A percentile compares a stretch with the other conserved stretches of the same genome.
These are phyloP conservation scores for Vanrija pseudolonga DNA, from an alignment of 1,284 basidiomycete genomes.

Conservation along the genomic window DNA sequence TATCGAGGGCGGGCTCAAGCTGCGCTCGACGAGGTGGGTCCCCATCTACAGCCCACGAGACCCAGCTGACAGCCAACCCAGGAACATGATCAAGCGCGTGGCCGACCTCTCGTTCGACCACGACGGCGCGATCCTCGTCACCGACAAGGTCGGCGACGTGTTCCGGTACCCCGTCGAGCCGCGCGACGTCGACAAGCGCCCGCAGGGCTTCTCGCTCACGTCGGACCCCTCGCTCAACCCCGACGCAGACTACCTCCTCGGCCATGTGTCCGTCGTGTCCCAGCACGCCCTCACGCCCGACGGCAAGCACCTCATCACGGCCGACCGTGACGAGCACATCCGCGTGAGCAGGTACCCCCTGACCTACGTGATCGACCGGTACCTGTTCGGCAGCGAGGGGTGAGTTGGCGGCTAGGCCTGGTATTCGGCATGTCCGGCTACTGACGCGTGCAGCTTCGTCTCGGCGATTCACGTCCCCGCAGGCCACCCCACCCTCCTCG, in stretches of 20 bases:
- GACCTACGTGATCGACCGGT: constrained; percentile 76
- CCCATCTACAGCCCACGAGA: background rate
- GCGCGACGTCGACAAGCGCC: constrained; percentile 53
- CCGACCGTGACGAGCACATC: constrained; percentile 89
- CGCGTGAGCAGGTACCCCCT: constrained; percentile 83
- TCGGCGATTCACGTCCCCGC: constrained; percentile 69
- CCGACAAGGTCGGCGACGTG: constrained; percentile 46
- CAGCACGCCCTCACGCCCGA: constrained; percentile 63
- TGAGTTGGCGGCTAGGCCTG: constrained; percentile 45
- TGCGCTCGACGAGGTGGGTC: constrained; percentile 2
- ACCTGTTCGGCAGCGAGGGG: constrained; percentile 78
- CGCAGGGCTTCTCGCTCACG: constrained; percentile 56
- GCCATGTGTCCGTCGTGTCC: constrained; percentile 81
- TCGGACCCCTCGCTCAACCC: constrained; percentile 62
- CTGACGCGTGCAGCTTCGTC: constrained; percentile 62
- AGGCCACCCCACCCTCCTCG: constrained; percentile 55
- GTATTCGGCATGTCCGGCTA: background rate
- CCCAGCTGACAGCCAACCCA: background rate
- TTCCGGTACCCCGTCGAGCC: constrained; percentile 52
- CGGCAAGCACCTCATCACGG: constrained; percentile 71
- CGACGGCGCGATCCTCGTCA: constrained; percentile 29
- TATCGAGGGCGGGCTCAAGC: constrained; percentile 36
- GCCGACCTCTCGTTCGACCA: constrained; percentile 24
- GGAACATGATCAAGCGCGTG: constrained; percentile 22
- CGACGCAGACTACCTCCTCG: constrained; percentile 38